Evolutionary conservation across 164 flowering plant species (phyloP).

Genomic region (Tetrastigma voinierianum): DNA sequence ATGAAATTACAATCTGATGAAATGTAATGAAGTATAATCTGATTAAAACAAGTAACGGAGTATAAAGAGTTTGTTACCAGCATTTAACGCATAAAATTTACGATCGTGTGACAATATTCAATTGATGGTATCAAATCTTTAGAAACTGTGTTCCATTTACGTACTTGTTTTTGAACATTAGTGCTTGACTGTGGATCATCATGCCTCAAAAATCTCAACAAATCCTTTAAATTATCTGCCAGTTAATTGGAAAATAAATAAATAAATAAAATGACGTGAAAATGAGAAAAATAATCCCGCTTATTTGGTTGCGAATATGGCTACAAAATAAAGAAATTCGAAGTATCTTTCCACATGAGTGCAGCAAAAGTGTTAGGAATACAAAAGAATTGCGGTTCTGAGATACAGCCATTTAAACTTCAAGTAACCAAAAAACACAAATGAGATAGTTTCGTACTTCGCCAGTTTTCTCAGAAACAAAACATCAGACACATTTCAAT

Average conservation of each 20-base stretch:
- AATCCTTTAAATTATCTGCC: constrained; percentile 89
- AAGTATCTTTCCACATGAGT: too few relatives aligned
- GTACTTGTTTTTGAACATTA: constrained; percentile 89
- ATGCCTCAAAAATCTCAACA: constrained; percentile 82
- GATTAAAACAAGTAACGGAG: too few relatives aligned
- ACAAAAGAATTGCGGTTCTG: too few relatives aligned
- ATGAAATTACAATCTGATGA: too few relatives aligned
- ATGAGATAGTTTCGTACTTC: neutral
- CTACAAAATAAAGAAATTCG: too few relatives aligned
- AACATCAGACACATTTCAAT: neutral
- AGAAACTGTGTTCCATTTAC: constrained; percentile 79
- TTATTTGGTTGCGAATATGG: neutral
- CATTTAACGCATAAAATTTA: constrained; percentile 63
- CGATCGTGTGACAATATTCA: constrained; percentile 63
- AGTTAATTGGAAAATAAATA: neutral
- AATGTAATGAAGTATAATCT: too few relatives aligned
- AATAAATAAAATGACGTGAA: neutral
- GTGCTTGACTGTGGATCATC: constrained; percentile 81
- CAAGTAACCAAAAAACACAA: neutral
- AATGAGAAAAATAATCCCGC: neutral
- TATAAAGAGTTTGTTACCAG: constrained; percentile 40
- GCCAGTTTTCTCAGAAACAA: neutral
- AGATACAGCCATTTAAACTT: neutral
- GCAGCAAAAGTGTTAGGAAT: too few relatives aligned
- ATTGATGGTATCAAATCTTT: constrained; percentile 83